These are phyloP conservation scores for Geranomyces variabilis DNA, from an alignment of 192 early-diverging fungal species.

Conservation along the genomic window DNA sequence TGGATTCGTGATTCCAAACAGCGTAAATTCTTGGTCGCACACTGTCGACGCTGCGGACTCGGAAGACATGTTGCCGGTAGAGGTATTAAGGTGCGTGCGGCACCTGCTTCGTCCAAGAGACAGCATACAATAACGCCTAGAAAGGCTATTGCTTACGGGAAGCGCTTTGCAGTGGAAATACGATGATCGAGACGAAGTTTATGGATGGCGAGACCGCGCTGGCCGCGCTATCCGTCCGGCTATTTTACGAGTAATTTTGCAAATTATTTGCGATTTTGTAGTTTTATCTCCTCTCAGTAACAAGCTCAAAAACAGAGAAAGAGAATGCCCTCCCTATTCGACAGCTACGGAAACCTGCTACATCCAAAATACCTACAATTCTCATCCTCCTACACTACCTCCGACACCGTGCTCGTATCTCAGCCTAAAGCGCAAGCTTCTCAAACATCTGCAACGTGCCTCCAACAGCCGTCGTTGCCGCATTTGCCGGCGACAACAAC, in stretches of 20 bases:
- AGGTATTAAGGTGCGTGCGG: neutral
- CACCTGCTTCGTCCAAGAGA: neutral
- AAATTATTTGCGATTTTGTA: no score
- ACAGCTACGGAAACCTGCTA: no score
- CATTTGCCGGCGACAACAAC: no score
- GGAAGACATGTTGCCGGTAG: neutral
- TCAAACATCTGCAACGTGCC: no score
- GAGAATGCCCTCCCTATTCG: no score
- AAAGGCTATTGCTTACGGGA: neutral
- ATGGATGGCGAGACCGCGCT: neutral
- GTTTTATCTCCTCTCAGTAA: no score
- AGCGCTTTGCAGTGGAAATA: neutral
- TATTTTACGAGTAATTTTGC: constrained; percentile 4
- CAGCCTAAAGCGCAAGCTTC: no score
- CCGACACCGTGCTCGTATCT: no score
- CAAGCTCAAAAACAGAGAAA: no score
- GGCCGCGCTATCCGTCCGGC: neutral
- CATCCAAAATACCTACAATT: no score
- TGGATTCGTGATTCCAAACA: constrained; percentile 2
- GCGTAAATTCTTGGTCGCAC: constrained; percentile 1
- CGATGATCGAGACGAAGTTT: neutral
- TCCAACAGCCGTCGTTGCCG: no score
- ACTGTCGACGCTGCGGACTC: neutral
- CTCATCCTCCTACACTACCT: no score
- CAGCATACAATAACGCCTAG: neutral